phyloP scores from a whole-genome alignment of 177 flowering plant species.

The Tripterygium wilfordii region DNA sequence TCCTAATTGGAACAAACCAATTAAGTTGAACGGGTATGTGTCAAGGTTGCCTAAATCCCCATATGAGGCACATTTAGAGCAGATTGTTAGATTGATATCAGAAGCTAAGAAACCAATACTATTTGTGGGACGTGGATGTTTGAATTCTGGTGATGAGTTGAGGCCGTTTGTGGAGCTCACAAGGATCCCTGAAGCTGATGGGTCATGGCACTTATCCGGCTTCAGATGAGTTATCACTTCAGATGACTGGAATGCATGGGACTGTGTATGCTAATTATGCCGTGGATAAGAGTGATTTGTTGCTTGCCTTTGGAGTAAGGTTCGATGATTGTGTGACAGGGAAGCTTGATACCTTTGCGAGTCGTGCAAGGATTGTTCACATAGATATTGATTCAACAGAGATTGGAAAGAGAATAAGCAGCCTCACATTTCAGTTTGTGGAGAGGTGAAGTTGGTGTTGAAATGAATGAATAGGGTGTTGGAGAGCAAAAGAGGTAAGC shows the following conservation, averaged over 20 bases:
- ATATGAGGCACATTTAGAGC: conserved; percentile 31
- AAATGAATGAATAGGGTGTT: conserved; percentile 48
- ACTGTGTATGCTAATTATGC: conserved; percentile 87
- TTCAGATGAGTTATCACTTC: conserved; percentile 49
- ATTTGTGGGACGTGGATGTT: conserved; percentile 68
- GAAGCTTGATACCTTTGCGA: conserved; percentile 79
- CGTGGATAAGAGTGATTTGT: conserved; percentile 66
- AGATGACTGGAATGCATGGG: conserved; percentile 94
- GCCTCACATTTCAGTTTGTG: conserved; percentile 73
- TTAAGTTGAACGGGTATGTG: conserved; percentile 46
- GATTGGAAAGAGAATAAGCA: conserved; percentile 85
- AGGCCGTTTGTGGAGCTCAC: conserved; percentile 54
- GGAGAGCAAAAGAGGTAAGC: conserved; percentile 23
- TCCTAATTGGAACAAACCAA: conserved; percentile 13
- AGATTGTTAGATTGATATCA: conserved; percentile 50
- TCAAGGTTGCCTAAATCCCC: conserved; percentile 51
- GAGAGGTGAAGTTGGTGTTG: conserved; percentile 56
- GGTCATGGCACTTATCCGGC: conserved; percentile 56
- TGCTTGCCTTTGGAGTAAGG: conserved; percentile 44
- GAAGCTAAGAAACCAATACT: conserved; percentile 61
- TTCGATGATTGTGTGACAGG: conserved; percentile 70
- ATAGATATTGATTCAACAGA: conserved; percentile 51
- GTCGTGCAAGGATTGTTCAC: conserved; percentile 55
- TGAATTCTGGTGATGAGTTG: conserved; percentile 64
- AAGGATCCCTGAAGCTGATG: conserved; percentile 79